phyloP scores from a whole-genome alignment of 768 basidiomycete genomes.

The Cystoderma amianthinum region DNA sequence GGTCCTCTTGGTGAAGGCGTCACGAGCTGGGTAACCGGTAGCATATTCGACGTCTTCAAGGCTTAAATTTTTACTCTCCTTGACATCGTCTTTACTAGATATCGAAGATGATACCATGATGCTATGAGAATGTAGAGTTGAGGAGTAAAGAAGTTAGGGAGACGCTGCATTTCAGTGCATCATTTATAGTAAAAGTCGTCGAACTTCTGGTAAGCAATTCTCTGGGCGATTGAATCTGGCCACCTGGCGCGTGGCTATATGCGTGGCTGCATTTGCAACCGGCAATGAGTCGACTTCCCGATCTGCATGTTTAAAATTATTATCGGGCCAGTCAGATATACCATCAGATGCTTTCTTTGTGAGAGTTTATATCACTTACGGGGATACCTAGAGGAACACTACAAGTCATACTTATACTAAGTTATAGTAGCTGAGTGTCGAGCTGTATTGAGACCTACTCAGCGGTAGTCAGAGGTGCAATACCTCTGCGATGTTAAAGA shows the following conservation, averaged over 20 bases:
- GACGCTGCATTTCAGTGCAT: background rate
- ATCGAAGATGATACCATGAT: background rate
- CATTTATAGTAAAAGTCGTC: background rate
- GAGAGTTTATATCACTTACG: too few species aligned
- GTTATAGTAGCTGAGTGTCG: too few species aligned
- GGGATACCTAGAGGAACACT: too few species aligned
- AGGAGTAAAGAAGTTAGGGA: background rate
- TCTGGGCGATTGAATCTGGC: too few species aligned
- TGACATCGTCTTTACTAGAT: background rate
- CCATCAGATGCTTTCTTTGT: background rate
- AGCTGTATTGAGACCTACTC: too few species aligned
- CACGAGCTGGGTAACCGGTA: background rate
- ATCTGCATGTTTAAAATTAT: too few species aligned
- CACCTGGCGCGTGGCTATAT: background rate
- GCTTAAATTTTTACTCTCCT: too few species aligned
- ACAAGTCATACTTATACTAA: too few species aligned
- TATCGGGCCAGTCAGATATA: background rate
- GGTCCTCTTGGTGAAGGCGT: background rate
- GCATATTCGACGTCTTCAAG: background rate
- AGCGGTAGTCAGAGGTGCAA: too few species aligned
- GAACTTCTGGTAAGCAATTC: background rate
- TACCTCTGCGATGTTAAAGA: too few species aligned
- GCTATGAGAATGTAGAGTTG: background rate
- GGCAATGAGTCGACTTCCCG: too few species aligned
- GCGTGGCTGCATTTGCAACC: too few species aligned